Percentiles rank a stretch among this genome's conserved stretches.
phyloP scores from a whole-genome alignment of 2,329 filamentous ascomycete species.

The Colletotrichum abscissum region DNA sequence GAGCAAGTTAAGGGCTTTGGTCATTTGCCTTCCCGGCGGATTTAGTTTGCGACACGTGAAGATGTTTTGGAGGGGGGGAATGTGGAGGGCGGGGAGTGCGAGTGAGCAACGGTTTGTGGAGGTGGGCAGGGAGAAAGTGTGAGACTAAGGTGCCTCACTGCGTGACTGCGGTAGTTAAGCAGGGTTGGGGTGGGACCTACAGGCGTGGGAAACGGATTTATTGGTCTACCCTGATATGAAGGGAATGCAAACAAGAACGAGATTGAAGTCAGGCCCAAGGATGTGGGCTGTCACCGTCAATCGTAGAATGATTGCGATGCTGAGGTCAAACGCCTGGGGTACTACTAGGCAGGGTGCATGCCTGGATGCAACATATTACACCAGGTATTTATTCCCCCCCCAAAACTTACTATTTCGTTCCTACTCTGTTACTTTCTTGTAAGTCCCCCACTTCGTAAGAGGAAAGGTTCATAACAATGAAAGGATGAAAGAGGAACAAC shows the following conservation, averaged over 20 bases:
- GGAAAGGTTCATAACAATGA: background rate
- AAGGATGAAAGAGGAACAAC: too few species aligned
- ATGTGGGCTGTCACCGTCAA: background rate
- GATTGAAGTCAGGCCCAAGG: background rate
- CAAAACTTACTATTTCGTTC: background rate
- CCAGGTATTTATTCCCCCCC: background rate
- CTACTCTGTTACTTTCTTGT: background rate
- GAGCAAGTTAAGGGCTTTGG: conserved; percentile 1
- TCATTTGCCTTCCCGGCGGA: conserved; percentile 15
- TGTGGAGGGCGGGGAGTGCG: background rate
- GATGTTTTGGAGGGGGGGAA: background rate
- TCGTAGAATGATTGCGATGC: background rate
- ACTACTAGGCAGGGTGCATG: background rate
- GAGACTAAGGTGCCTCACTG: background rate
- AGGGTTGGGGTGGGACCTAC: background rate
- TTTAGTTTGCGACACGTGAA: conserved; percentile 24
- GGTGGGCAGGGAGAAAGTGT: background rate
- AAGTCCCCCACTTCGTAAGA: background rate
- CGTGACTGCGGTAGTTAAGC: background rate
- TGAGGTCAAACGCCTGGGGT: background rate
- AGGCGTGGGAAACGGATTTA: background rate
- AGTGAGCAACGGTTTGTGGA: background rate
- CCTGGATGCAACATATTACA: background rate
- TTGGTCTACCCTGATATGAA: background rate
- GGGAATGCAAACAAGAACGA: background rate